Base-by-base conservation (phyloP, 805 yeast genomes). In the Wickerhamiella australiensis region DNA sequence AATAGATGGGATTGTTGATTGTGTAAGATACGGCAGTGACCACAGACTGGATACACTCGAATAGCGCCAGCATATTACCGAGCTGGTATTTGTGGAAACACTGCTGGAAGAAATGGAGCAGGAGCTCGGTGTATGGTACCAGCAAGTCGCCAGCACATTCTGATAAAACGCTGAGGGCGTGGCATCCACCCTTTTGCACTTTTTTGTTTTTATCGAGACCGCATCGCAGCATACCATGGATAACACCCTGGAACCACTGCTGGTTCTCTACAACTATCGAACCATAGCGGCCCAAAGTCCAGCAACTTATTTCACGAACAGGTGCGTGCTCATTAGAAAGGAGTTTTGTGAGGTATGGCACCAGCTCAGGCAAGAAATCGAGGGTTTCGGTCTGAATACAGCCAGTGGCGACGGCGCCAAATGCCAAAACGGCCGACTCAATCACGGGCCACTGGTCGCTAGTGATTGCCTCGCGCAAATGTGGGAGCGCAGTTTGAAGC, bases 111-210 rank as follows among this genome's bases (percentile, higher is more conserved):
- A 78, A 87, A 41, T 72, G 72, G 54, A 90, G 68, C 52, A 92
- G 69, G 7, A 80, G 82, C 43, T 73, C 83, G 45, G 79, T 67
- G 53, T 82, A 77, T 18, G 80, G 80, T 22, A 72, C 74, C 45
- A 88, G 71, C 40, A 71, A 73, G 1, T 78, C 65, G 49, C 84
- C 86, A 20, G 92, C 74, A 51, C 73, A 76, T 59, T 88, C 96
- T 37, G 88, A 79, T 54, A 88, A 83, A 50, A 79, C 80, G 0
- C 95, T 82, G 41, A 90, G 74, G 9, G 96, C 84, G 33, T 87
- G 77, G 57, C 95, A 85, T 1, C 95, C 96, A 50, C 95, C 82
- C 59, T 87, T 90, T 67, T 92, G 98, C n/a, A 90, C 98, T 51
- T 82, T 83, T 62, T 88, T 87, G 68, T 85, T 86, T 47, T 70